Evolutionary conservation across 441 rosid genomes (phyloP).

Genomic region (Gossypium trilobum): DNA sequence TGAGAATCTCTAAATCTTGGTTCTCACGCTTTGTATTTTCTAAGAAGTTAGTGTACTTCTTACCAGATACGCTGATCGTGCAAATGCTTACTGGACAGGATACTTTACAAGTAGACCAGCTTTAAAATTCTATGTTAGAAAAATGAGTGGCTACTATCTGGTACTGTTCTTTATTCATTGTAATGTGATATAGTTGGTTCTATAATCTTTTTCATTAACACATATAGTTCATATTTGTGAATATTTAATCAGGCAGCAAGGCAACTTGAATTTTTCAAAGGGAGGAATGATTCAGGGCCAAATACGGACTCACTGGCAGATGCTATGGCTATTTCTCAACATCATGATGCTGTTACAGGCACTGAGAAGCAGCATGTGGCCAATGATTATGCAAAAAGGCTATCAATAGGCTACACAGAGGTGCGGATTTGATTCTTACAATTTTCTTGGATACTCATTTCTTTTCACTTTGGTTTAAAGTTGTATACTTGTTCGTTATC

Average conservation of each 20-base stretch:
- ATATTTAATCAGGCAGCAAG: constrained; percentile 63
- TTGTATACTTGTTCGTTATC: constrained; percentile 7
- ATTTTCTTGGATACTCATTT: constrained; percentile 14
- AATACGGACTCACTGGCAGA: constrained; percentile 79
- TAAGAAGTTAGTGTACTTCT: constrained; percentile 19
- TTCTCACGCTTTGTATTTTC: constrained; percentile 15
- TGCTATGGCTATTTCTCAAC: constrained; percentile 92
- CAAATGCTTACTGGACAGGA: constrained; percentile 96
- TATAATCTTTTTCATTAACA: not conserved
- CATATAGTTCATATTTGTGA: not conserved
- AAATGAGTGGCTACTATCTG: constrained; percentile 89
- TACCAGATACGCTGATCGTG: constrained; percentile 90
- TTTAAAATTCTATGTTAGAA: constrained; percentile 80
- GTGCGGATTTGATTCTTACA: constrained; percentile 28
- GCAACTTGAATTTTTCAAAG: constrained; percentile 81
- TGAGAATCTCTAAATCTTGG: constrained; percentile 2
- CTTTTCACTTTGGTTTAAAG: constrained; percentile 13
- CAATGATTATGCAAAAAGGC: constrained; percentile 82
- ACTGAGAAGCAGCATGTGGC: constrained; percentile 96
- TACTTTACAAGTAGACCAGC: constrained; percentile 94
- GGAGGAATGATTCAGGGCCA: constrained; percentile 58
- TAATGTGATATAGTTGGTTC: not conserved
- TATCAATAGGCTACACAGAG: constrained; percentile 80
- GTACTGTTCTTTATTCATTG: constrained; percentile 30
- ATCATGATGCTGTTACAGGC: constrained; percentile 95